Base-by-base conservation (phyloP, 2,329 filamentous ascomycete genomes). In the Hypoxylon sp. region DNA sequence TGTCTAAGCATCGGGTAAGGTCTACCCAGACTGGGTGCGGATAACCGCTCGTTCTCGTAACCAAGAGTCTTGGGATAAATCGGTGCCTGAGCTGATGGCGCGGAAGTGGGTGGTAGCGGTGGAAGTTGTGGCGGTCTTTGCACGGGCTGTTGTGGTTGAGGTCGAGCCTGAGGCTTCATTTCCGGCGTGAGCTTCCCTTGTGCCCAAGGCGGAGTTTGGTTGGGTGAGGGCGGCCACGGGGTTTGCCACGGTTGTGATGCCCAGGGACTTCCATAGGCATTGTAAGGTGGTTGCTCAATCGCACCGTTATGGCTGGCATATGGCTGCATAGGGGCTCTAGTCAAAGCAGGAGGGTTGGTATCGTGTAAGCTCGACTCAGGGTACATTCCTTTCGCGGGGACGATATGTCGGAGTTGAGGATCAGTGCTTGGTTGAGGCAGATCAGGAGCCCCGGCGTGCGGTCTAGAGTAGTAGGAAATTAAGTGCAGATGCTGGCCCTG, bases 281-380 rank as follows among this genome's bases (percentile, higher is more conserved):
- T 61, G 78, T 80, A 75, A 75, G 78, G 57, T 79, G 80, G 54
- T 37, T 60, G 81, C 74, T 68, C 80, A 72, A 68, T 68, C 5
- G 61, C 61, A 35, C 56, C 54, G 48, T 58, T 68, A 44, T 62
- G 69, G 52, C 51, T 70, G 79, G 79, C 70, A 80, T 82, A 85
- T 76, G 80, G 83, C 75, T 78, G 87, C 83, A 92, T 90, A 2
- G 90, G 94, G 0, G 91, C 88, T 72, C 94, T 88, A 11, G 94
- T 95, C 42, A 97, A 88, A 2, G 93, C 91, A 11, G 94, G 93
- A 65, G 91, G 91, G 78, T 91, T 91, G 69, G 91, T 87, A 76
- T 98, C 95, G 77, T 94, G 93, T 73, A 98, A 90, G 50, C 94
- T 97, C 0, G 95, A 97, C 80, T 99, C 96, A 0, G 96, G 96